Percentiles rank a stretch among this genome's conserved stretches.
Evolutionary conservation across 106 monocot genomes (phyloP).

Genomic region (Dioscorea dumetorum): DNA sequence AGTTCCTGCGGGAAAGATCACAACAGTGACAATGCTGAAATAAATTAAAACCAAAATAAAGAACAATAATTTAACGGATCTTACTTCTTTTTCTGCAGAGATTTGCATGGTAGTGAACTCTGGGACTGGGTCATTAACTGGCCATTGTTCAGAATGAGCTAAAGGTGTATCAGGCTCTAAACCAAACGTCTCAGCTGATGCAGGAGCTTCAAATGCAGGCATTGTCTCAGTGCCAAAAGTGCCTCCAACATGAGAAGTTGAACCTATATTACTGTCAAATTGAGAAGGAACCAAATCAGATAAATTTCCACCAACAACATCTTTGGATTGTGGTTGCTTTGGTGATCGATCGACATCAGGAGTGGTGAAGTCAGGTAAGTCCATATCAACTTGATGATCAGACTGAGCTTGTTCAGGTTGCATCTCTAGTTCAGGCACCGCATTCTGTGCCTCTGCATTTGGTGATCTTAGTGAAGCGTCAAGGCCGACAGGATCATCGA

Average conservation of each 20-base stretch:
- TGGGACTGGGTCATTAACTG: slow-evolving; percentile 14
- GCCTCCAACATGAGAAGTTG: slow-evolving; percentile 12
- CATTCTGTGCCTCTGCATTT: slow-evolving; percentile 4
- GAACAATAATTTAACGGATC: background rate
- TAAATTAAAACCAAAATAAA: background rate
- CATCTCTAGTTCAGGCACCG: slow-evolving; percentile 10
- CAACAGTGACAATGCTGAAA: background rate
- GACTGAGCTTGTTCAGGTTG: slow-evolving; percentile 31
- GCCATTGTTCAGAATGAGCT: slow-evolving; percentile 20
- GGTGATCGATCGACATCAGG: slow-evolving; percentile 6
- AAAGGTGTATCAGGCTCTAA: slow-evolving; percentile 19
- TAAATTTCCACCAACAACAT: background rate
- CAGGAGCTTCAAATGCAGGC: slow-evolving; percentile 6
- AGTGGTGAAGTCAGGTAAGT: slow-evolving; percentile 8
- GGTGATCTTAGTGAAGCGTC: slow-evolving; percentile 10
- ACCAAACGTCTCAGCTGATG: slow-evolving; percentile 5
- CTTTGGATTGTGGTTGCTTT: slow-evolving; percentile 29
- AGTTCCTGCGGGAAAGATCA: slow-evolving; percentile 37
- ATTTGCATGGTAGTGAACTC: slow-evolving; percentile 16
- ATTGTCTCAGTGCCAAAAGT: slow-evolving; percentile 12
- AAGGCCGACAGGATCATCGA: background rate
- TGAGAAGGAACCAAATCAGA: slow-evolving; percentile 17
- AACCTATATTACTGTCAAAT: slow-evolving; percentile 11
- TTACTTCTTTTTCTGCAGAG: slow-evolving; percentile 37
- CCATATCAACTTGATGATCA: slow-evolving; percentile 2